Base-by-base conservation (phyloP, 2,329 filamentous ascomycete species). In the Exophiala bonariae region DNA sequence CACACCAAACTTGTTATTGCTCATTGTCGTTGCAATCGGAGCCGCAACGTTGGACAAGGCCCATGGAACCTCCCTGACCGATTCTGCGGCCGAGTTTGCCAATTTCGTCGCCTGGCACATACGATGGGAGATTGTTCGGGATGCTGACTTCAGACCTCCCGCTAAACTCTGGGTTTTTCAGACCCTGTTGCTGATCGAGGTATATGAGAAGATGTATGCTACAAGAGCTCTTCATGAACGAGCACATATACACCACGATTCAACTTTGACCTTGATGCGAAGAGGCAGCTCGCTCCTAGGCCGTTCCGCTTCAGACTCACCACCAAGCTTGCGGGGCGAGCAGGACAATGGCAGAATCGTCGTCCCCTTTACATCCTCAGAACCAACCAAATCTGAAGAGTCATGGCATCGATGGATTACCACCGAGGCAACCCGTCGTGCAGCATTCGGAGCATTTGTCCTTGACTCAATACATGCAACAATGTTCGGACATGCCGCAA, bases 191-290 rank as follows among this genome's bases (percentile, higher is more conserved):
- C 77, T 97, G 4, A 77, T 97, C 10, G 93, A 99, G 65, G 73
- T 96, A 1, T 97, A 95, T 61, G 93, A 99, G 71, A 99, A 99
- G 75, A 93, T 96, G 87, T 97, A 92, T 66, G 93, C 90, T 31
- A 96, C 92, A 0, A 81, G 91, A 55, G 85, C 89, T 49, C 74
- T 97, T 23, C 93, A 99, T 66, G 93, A 99, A 68, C 80, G 93
- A 56, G 92, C 92, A 1, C 92, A 97, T 60, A 96, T 97, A 36
- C 92, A 97, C 62, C 93, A 99, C 64, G 92, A 92, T 11, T 96
- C 92, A 0, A 96, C 91, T 0, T 83, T 99, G 55, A 96, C 91
- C 0, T 73, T 97, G 49, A 97, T 99, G 92, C 85, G 93, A 28
- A 82, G 93, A 59, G 93, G 93, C 4, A 87, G 90, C 59, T 95